These are phyloP conservation scores for Globisporangium perplexum DNA, from an alignment of 352 stramenopile genomes.

Conservation along the genomic window DNA sequence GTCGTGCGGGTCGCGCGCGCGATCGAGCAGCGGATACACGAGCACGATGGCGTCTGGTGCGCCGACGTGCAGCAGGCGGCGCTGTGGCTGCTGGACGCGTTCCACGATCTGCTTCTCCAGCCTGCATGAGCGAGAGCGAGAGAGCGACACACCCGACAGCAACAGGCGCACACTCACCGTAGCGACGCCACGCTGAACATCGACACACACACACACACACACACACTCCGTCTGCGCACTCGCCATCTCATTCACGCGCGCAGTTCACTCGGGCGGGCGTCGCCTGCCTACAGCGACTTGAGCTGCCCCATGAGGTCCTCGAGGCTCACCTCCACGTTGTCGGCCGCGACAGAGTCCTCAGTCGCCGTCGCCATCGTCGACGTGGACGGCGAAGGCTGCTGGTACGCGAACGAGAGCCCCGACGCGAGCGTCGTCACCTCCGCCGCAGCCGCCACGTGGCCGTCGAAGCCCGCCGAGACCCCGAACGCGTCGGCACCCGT, in stretches of 20 bases:
- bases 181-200: background rate
- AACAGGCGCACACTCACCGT: background rate
- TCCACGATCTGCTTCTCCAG: constrained; percentile 23
- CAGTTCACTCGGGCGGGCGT: background rate
- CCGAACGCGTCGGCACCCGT: background rate
- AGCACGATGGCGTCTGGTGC: constrained; percentile 29
- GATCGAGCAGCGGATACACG: constrained; percentile 33
- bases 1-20: constrained; percentile 28
- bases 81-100: constrained; percentile 36
- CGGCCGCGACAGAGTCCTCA: constrained; percentile 10
- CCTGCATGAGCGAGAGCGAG: background rate
- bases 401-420: constrained; percentile 58
- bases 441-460: constrained; percentile 5
- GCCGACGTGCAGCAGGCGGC: constrained; percentile 22
- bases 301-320: constrained; percentile 81
- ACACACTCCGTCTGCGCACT: background rate
- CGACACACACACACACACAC: background rate
- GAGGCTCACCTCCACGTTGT: constrained; percentile 43
- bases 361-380: constrained; percentile 4
- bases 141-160: background rate
- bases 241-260: background rate
- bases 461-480: constrained; percentile 6
- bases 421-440: constrained; percentile 27
- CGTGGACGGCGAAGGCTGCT: constrained; percentile 17
- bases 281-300: constrained; percentile 54